Conservation (phyloP, 176 grass and related monocot genomes). For the Paspalum notatum region DNA sequence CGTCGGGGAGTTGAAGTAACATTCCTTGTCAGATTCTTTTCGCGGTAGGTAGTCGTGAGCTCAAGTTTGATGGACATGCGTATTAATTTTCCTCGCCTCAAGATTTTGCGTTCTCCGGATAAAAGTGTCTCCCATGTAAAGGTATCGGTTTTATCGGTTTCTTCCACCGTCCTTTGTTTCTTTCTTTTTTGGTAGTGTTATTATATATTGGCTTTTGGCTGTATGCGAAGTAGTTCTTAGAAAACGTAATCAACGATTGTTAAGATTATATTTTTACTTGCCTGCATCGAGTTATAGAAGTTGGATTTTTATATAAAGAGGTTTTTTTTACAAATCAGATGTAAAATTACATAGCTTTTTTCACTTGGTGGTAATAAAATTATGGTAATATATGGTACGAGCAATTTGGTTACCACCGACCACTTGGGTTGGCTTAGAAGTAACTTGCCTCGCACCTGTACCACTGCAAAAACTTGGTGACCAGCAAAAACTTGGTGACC, state of each 20-base stretch:
- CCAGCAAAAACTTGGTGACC: conserved; percentile 35
- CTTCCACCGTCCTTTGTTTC: background rate
- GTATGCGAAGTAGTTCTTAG: background rate
- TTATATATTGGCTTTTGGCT: conserved; percentile 1
- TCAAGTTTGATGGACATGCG: conserved; percentile 48
- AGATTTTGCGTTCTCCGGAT: conserved; percentile 32
- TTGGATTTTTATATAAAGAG: conserved; percentile 8
- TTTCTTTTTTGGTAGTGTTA: background rate
- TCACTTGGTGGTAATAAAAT: conserved; percentile 24
- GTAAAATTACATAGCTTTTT: background rate
- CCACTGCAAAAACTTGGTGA: conserved; percentile 30
- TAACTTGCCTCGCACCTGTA: conserved; percentile 28
- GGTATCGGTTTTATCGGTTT: conserved; percentile 11
- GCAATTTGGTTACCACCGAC: conserved; percentile 39
- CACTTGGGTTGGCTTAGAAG: conserved; percentile 48
- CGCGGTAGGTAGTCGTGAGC: conserved; percentile 55
- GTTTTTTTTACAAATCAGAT: background rate
- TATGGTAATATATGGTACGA: conserved; percentile 29
- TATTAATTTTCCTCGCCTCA: conserved; percentile 31
- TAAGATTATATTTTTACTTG: background rate
- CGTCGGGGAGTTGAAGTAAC: conserved; percentile 29
- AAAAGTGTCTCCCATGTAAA: conserved; percentile 3
- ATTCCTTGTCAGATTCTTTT: conserved; percentile 40
- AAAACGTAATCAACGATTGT: conserved; percentile 26
- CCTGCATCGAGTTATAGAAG: conserved; percentile 13